Percentiles rank a stretch among this genome's conserved stretches.
Conservation (phyloP, 1,284 basidiomycete species). For the Sphaerobolus stellatus region DNA sequence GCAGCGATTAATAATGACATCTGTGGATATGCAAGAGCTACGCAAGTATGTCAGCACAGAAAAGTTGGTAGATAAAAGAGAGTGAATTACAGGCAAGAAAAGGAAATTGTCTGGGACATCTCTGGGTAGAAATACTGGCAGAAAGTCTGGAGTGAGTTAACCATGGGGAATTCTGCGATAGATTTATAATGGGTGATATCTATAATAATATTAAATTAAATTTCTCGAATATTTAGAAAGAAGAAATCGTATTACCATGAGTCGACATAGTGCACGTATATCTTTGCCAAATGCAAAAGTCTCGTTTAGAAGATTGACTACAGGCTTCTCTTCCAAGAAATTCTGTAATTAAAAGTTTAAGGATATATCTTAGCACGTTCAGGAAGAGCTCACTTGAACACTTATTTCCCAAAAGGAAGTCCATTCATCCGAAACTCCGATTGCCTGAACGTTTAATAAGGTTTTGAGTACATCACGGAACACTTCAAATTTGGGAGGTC, state of each 20-base stretch:
- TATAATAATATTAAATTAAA: conserved; percentile 32
- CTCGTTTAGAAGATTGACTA: conserved; percentile 38
- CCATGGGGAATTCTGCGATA: conserved; percentile 54
- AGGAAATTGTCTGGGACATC: conserved; percentile 48
- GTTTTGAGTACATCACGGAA: conserved; percentile 53
- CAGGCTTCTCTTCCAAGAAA: conserved; percentile 28
- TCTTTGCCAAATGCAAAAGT: conserved; percentile 69
- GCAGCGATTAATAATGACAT: conserved; percentile 75
- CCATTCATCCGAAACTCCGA: conserved; percentile 45
- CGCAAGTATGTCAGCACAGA: neutral
- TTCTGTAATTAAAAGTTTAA: conserved; percentile 17
- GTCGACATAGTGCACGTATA: conserved; percentile 57
- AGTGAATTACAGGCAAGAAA: conserved; percentile 50
- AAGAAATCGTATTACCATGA: too few species aligned
- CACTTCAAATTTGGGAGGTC: conserved; percentile 48
- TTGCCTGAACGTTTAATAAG: conserved; percentile 39
- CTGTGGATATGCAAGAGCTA: conserved; percentile 68
- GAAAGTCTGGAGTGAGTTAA: conserved; percentile 44
- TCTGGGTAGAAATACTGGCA: conserved; percentile 48
- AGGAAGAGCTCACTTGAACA: conserved; percentile 53
- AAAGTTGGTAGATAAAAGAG: neutral
- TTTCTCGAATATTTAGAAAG: too few species aligned
- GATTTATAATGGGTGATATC: conserved; percentile 48
- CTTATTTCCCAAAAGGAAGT: conserved; percentile 53
- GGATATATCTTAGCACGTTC: too few species aligned